Conservation (phyloP, 345 rosid species). For the Schrenkiella parvula region DNA sequence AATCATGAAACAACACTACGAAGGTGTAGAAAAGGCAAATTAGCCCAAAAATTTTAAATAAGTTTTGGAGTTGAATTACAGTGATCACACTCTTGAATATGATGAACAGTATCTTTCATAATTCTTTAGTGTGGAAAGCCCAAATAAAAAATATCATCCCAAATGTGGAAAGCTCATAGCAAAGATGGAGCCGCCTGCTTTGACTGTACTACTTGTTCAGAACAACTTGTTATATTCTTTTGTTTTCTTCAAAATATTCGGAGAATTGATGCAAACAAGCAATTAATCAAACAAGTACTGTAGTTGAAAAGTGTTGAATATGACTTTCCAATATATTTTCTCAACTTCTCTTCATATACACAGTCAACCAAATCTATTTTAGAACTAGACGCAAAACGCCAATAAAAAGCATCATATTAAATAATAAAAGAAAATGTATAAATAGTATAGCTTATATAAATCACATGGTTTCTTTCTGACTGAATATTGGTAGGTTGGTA, state of each 20-base stretch:
- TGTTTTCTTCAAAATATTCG: not conserved
- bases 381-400: not conserved
- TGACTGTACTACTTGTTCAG: conserved; percentile 5
- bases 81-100: not conserved
- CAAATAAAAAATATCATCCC: conserved; percentile 2
- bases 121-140: no score
- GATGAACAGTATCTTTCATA: not conserved
- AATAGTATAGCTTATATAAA: not conserved
- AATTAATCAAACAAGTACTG: conserved; percentile 23
- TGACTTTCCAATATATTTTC: not conserved
- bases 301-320: not conserved
- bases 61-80: not conserved
- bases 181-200: conserved; percentile 1
- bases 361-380: conserved; percentile 8
- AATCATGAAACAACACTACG: no score
- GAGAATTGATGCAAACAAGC: not conserved
- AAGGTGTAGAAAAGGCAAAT: no score
- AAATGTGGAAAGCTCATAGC: not conserved
- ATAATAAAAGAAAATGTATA: not conserved
- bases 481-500: conserved; percentile 36
- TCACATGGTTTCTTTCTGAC: conserved; percentile 27
- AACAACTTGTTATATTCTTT: not conserved
- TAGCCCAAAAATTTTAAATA: not conserved
- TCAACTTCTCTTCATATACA: not conserved
- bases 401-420: not conserved